phyloP scores from a whole-genome alignment of 139 green algal species.

The Asterochloris erici region DNA sequence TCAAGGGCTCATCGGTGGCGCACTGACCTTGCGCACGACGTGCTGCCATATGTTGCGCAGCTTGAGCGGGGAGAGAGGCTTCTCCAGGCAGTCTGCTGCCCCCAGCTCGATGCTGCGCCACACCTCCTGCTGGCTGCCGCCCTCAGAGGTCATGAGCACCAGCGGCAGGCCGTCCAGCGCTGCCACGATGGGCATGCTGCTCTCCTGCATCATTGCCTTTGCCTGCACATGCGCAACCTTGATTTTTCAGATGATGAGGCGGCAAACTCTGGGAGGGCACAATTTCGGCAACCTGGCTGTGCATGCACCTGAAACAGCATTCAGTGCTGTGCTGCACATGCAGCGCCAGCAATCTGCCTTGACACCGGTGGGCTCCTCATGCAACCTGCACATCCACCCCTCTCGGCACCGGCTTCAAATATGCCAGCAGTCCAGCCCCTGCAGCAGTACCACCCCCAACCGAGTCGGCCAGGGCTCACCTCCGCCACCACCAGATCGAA shows the following conservation, averaged over 20 bases:
- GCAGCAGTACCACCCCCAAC: not conserved
- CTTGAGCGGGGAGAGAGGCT: constrained; percentile 67
- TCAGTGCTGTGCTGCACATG: not conserved
- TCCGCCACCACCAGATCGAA: constrained; percentile 10
- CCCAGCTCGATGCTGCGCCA: constrained; percentile 70
- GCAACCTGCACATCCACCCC: too few relatives aligned
- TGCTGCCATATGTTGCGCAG: constrained; percentile 88
- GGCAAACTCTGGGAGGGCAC: not conserved
- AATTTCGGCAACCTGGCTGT: not conserved
- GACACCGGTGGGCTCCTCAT: not conserved
- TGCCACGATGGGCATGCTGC: constrained; percentile 20
- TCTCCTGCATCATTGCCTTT: constrained; percentile 22
- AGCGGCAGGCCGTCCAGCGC: constrained; percentile 39
- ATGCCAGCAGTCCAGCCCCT: too few relatives aligned
- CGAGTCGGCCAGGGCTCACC: not conserved
- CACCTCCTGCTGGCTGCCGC: constrained; percentile 39
- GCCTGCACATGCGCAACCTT: constrained; percentile 16
- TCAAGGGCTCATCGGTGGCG: not conserved
- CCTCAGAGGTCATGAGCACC: constrained; percentile 47
- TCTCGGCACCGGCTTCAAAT: too few relatives aligned
- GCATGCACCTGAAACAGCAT: not conserved
- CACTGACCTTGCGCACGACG: constrained; percentile 63
- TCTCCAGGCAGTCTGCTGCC: constrained; percentile 76
- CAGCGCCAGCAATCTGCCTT: not conserved
- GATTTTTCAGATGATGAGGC: not conserved